These are phyloP conservation scores for Backusella circina DNA, from an alignment of 192 early-diverging fungal genomes.

Conservation along the genomic window DNA sequence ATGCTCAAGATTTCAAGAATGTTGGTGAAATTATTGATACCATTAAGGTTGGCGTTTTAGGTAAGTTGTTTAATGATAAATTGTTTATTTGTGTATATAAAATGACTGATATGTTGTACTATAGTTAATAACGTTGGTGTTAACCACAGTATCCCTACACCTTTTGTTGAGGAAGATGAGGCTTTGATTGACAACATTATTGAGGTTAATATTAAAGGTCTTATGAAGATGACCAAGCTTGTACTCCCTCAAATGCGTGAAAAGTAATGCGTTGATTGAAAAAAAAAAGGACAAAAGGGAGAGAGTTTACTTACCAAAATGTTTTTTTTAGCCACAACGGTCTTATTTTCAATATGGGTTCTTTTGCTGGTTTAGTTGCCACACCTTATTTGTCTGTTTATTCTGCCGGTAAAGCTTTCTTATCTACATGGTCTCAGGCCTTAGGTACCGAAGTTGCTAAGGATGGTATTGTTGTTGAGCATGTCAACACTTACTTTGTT, in stretches of 20 bases:
- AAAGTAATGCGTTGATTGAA: conserved; percentile 29
- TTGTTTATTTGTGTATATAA: background rate
- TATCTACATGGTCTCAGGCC: conserved; percentile 86
- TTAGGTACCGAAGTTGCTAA: conserved; percentile 74
- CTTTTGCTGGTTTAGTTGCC: conserved; percentile 82
- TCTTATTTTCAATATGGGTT: conserved; percentile 91
- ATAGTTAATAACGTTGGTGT: conserved; percentile 94
- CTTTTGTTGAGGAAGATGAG: conserved; percentile 74
- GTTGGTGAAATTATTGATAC: conserved; percentile 54
- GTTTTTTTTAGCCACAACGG: conserved; percentile 54
- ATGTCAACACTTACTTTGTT: conserved; percentile 96
- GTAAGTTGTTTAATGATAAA: conserved; percentile 22
- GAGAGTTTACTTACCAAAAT: background rate
- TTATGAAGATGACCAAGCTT: conserved; percentile 77
- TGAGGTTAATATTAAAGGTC: conserved; percentile 81
- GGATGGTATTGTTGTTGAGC: conserved; percentile 79
- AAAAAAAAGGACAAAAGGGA: background rate
- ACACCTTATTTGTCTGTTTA: conserved; percentile 87
- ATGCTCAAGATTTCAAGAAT: conserved; percentile 60
- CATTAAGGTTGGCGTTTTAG: conserved; percentile 58
- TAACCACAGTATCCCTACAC: conserved; percentile 87
- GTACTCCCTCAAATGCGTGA: conserved; percentile 80
- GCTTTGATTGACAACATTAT: conserved; percentile 69
- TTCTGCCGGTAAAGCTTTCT: conserved; percentile 91
- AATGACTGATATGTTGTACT: conserved; percentile 6